Evolutionary conservation across 208 protist genomes (phyloP).

Genomic region (Trypanosoma brucei): DNA sequence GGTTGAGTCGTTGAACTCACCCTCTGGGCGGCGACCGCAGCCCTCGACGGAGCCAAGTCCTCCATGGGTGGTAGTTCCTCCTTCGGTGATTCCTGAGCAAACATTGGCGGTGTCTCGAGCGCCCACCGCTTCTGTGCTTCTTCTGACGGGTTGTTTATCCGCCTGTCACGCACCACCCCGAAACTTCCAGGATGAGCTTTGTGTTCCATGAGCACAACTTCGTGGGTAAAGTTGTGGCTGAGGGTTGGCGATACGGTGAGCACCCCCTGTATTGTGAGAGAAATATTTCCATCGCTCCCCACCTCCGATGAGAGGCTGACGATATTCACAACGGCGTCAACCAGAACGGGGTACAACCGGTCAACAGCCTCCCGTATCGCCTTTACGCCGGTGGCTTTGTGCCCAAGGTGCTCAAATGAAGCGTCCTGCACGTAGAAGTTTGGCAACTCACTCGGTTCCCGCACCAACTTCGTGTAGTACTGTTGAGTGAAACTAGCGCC

Average conservation of each 20-base stretch:
- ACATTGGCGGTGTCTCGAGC: constrained; percentile 54
- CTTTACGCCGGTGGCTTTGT: constrained; percentile 23
- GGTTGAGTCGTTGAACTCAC: constrained; percentile 6
- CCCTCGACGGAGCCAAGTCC: constrained; percentile 21
- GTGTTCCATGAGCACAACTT: constrained; percentile 57
- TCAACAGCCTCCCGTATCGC: constrained; percentile 31
- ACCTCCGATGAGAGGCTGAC: constrained; percentile 24
- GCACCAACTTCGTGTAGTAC: constrained; percentile 66
- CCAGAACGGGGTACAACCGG: constrained; percentile 19
- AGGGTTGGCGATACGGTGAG: constrained; percentile 1
- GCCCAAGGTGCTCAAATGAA: constrained; percentile 35
- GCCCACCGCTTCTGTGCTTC: constrained; percentile 33
- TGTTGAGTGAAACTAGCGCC: constrained; percentile 59
- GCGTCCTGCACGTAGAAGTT: constrained; percentile 50
- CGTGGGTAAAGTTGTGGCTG: constrained; percentile 50
- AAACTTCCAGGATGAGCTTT: constrained; percentile 29
- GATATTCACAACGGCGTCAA: constrained; percentile 27
- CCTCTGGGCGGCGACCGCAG: not conserved
- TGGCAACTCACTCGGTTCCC: constrained; percentile 33
- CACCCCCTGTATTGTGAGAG: constrained; percentile 34
- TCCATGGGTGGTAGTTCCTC: constrained; percentile 23
- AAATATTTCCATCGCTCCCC: constrained; percentile 30
- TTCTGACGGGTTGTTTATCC: constrained; percentile 9
- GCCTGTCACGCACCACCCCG: constrained; percentile 55
- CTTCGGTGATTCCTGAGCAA: constrained; percentile 22